A percentile compares a stretch with the other conserved stretches of the same genome.
Evolutionary conservation across 1,284 basidiomycete genomes (phyloP).

Genomic region (Somion occarium): DNA sequence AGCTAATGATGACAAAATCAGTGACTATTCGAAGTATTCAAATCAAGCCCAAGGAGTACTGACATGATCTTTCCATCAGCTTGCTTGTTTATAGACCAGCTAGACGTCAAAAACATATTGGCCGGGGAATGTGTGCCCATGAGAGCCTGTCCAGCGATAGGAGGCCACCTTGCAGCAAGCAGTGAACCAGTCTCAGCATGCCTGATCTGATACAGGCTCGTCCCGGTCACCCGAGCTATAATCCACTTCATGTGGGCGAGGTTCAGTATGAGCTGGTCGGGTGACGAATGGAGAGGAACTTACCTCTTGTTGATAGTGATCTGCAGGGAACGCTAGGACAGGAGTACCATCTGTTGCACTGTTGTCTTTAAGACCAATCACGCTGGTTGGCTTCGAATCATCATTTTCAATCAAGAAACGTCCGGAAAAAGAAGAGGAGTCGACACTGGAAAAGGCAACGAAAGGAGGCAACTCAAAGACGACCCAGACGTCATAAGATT

Average conservation of each 20-base stretch:
- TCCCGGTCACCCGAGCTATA: constrained; percentile 7
- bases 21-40: not conserved
- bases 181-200: constrained; percentile 7
- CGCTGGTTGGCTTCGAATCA: not conserved
- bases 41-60: not conserved
- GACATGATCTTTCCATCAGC: not conserved
- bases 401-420: not conserved
- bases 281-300: not conserved
- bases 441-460: not conserved
- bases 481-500: constrained; percentile 12
- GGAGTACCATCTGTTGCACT: constrained; percentile 8
- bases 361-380: constrained; percentile 3
- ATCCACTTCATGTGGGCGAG: constrained; percentile 4
- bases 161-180: constrained; percentile 9
- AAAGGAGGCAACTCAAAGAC: constrained; percentile 12
- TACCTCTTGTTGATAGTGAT: not conserved
- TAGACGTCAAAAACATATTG: constrained; percentile 10
- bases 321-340: not conserved
- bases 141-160: constrained; percentile 2
- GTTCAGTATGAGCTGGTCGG: not conserved
- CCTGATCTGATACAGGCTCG: constrained; percentile 11
- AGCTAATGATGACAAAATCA: not conserved
- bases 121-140: constrained; percentile 12
- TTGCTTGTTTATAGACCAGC: constrained; percentile 4
- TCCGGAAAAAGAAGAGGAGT: not conserved